Evolutionary conservation across 768 basidiomycete genomes (phyloP).

Genomic region (Trametes cubensis): DNA sequence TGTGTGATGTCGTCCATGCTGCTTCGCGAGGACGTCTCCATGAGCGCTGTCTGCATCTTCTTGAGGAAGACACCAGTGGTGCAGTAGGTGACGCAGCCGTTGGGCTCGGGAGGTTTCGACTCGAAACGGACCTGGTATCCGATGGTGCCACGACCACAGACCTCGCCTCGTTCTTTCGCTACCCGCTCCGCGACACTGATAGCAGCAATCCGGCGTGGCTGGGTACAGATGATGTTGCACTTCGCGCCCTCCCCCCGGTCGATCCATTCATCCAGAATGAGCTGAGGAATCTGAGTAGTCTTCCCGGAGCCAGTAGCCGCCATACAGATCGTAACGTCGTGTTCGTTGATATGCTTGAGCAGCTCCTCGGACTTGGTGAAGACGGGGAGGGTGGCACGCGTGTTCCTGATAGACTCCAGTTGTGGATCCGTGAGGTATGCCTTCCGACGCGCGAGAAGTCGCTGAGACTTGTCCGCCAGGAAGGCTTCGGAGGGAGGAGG

Average conservation of each 20-base stretch:
- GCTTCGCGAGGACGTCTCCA: constrained; percentile 40
- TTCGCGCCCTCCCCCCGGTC: constrained; percentile 74
- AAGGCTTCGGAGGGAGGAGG: constrained; percentile 34
- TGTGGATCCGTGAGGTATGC: constrained; percentile 62
- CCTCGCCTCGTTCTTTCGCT: constrained; percentile 82
- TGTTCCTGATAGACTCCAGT: constrained; percentile 66
- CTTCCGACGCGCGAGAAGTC: constrained; percentile 55
- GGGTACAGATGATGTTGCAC: constrained; percentile 92
- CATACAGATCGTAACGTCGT: constrained; percentile 89
- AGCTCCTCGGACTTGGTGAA: constrained; percentile 68
- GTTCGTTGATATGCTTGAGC: constrained; percentile 64
- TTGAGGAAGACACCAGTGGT: constrained; percentile 91
- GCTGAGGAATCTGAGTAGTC: constrained; percentile 92
- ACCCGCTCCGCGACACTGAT: constrained; percentile 91
- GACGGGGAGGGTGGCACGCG: constrained; percentile 74
- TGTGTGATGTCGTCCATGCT: constrained; percentile 81
- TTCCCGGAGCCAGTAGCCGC: constrained; percentile 92
- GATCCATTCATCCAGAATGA: constrained; percentile 85
- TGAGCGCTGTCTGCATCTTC: constrained; percentile 75
- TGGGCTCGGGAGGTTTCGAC: constrained; percentile 69
- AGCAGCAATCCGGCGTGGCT: constrained; percentile 89
- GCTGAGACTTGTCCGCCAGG: constrained; percentile 56
- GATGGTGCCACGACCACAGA: constrained; percentile 57
- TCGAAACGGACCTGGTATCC: constrained; percentile 96
- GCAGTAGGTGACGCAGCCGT: constrained; percentile 90